Conservation (phyloP, 2,329 filamentous ascomycete genomes). For the Colletotrichum sublineola region DNA sequence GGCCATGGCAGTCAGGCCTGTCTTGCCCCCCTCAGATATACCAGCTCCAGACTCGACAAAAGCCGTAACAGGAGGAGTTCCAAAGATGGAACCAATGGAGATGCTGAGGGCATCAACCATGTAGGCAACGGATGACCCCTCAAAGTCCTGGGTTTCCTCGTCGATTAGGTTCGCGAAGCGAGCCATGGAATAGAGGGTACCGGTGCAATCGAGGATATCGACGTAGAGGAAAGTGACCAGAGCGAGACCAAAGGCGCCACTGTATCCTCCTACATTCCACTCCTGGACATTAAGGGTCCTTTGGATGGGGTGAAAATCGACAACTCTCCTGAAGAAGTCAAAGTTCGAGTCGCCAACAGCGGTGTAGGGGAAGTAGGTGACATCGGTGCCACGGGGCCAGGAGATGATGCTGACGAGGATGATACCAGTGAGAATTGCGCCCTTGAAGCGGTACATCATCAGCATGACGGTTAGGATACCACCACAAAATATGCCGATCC, state of each 20-base stretch:
- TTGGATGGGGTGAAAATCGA: slow-evolving; percentile 83
- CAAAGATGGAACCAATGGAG: slow-evolving; percentile 83
- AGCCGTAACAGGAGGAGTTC: slow-evolving; percentile 84
- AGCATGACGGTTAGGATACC: slow-evolving; percentile 84
- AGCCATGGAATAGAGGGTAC: slow-evolving; percentile 91
- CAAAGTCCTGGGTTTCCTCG: slow-evolving; percentile 86
- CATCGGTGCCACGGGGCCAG: slow-evolving; percentile 81
- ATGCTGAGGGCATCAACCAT: slow-evolving; percentile 84
- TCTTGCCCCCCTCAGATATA: slow-evolving; percentile 88
- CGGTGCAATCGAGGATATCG: slow-evolving; percentile 89
- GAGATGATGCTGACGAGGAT: slow-evolving; percentile 88
- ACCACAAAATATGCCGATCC: slow-evolving; percentile 90
- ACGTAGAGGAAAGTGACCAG: slow-evolving; percentile 92
- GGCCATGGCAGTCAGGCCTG: slow-evolving; percentile 84
- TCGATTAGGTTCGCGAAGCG: slow-evolving; percentile 85
- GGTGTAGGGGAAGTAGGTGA: slow-evolving; percentile 86
- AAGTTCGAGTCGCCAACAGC: slow-evolving; percentile 77
- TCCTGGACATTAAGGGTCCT: slow-evolving; percentile 78
- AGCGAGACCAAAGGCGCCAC: slow-evolving; percentile 83
- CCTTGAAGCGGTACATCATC: slow-evolving; percentile 89
- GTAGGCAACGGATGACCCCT: slow-evolving; percentile 86
- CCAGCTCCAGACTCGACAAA: slow-evolving; percentile 92
- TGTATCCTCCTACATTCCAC: slow-evolving; percentile 78
- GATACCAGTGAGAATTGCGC: slow-evolving; percentile 87
- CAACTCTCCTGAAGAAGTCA: slow-evolving; percentile 90